Percentiles rank a stretch among this genome's conserved stretches.
These are phyloP conservation scores for Xylaria venustula DNA, from an alignment of 495 filamentous ascomycete genomes.

Conservation along the genomic window DNA sequence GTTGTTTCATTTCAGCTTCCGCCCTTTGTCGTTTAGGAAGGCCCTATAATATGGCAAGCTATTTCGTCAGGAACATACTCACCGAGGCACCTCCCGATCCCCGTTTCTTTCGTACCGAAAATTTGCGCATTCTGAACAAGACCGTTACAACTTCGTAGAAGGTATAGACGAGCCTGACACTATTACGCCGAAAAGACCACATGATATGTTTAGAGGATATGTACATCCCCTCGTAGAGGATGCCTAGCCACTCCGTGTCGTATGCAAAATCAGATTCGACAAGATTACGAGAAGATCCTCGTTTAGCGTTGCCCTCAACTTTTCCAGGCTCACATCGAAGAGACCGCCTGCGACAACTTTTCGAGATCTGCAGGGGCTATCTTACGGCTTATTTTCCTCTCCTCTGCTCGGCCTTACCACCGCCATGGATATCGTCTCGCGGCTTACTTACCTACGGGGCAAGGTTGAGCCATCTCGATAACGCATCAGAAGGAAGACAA, in stretches of 20 bases:
- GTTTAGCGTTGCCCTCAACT: neutral
- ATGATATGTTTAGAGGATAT: too few relatives aligned
- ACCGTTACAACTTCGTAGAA: neutral
- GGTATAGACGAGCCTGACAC: constrained; percentile 1
- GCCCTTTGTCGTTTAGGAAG: neutral
- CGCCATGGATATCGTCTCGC: neutral
- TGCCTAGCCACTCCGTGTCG: neutral
- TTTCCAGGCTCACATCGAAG: neutral
- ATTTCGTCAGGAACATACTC: neutral
- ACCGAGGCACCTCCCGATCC: neutral
- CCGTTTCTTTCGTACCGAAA: neutral
- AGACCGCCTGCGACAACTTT: neutral
- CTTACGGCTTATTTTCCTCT: neutral
- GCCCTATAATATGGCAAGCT: neutral
- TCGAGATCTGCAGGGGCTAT: constrained; percentile 4
- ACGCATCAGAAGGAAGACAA: constrained; percentile 2
- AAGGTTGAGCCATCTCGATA: constrained; percentile 1
- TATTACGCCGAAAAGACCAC: too few relatives aligned
- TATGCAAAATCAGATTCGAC: neutral
- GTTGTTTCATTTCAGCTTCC: neutral
- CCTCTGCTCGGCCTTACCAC: neutral
- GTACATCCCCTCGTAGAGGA: too few relatives aligned
- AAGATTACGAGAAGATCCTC: constrained; percentile 3
- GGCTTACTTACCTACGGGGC: neutral
- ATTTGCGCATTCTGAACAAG: neutral